A percentile compares a stretch with the other conserved stretches of the same genome.
These are phyloP conservation scores for Fragilariopsis cylindrus DNA, from an alignment of 108 stramenopile species.

Conservation along the genomic window DNA sequence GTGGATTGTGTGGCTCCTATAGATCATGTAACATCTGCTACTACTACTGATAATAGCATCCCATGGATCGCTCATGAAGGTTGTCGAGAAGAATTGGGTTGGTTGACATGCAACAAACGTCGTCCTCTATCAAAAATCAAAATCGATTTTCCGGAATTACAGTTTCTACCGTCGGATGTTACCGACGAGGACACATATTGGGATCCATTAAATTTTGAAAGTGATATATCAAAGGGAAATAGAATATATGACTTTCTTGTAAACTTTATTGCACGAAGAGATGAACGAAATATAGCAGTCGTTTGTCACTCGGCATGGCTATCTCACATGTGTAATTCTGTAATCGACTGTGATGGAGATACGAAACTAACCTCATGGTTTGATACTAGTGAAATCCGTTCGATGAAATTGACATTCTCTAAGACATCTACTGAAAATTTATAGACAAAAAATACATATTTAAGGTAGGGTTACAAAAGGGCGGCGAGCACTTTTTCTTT, in stretches of 20 bases:
- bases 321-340: conserved; percentile 59
- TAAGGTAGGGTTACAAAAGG: too few relatives aligned
- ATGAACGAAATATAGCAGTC: conserved; percentile 58
- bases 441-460: too few relatives aligned
- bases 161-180: conserved; percentile 31
- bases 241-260: conserved; percentile 60
- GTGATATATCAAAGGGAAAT: conserved; percentile 35
- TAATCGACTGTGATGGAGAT: conserved; percentile 48
- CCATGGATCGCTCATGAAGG: conserved; percentile 71
- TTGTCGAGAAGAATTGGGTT: conserved; percentile 65
- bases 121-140: conserved; percentile 43
- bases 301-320: conserved; percentile 66
- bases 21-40: not conserved
- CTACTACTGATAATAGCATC: conserved; percentile 3
- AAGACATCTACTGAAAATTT: not conserved
- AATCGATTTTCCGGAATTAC: conserved; percentile 50
- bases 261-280: conserved; percentile 45
- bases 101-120: conserved; percentile 57
- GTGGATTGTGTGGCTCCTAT: conserved; percentile 20
- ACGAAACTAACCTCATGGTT: conserved; percentile 54
- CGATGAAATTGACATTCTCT: conserved; percentile 54
- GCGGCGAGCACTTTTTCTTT: too few relatives aligned
- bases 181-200: conserved; percentile 50
- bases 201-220: conserved; percentile 41
- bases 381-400: conserved; percentile 57